These are phyloP conservation scores for Candida sojae DNA, from an alignment of 1,139 yeast species.

Conservation along the genomic window DNA sequence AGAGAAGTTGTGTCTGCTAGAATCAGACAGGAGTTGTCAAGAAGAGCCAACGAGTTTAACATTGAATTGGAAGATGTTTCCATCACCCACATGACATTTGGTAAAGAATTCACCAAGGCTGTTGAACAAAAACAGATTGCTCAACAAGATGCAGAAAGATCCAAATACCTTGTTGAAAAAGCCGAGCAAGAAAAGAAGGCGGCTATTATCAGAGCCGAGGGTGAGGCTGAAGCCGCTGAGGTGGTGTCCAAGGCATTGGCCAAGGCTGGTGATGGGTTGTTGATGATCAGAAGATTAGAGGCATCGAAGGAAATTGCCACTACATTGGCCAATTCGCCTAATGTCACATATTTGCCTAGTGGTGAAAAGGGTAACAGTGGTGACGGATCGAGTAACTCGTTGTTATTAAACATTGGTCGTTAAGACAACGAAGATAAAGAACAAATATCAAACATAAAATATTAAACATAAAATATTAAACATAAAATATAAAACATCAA, in stretches of 20 bases:
- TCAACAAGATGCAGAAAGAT: slow-evolving; percentile 98
- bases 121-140: slow-evolving; percentile 99
- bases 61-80: slow-evolving; percentile 95
- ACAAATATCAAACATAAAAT: too few relatives aligned
- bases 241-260: slow-evolving; percentile 89
- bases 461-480: too few relatives aligned
- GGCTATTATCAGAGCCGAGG: slow-evolving; percentile 94
- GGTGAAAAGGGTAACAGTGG: slow-evolving; percentile 36
- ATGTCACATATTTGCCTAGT: slow-evolving; percentile 89
- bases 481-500: too few relatives aligned
- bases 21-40: slow-evolving; percentile 83
- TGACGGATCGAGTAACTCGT: slow-evolving; percentile 32
- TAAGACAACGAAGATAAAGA: slow-evolving; percentile 8
- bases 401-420: slow-evolving; percentile 46
- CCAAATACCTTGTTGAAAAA: slow-evolving; percentile 88
- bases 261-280: slow-evolving; percentile 94
- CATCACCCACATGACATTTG: slow-evolving; percentile 97
- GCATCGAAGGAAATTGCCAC: slow-evolving; percentile 95
- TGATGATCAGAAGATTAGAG: slow-evolving; percentile 92
- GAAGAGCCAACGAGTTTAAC: slow-evolving; percentile 85
- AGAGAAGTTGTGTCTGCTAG: slow-evolving; percentile 92
- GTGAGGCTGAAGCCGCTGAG: slow-evolving; percentile 99
- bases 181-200: slow-evolving; percentile 99
- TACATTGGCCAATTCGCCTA: slow-evolving; percentile 79
- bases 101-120: slow-evolving; percentile 95